Conservation (phyloP, 306 rosid genomes). For the Inga laurina region DNA sequence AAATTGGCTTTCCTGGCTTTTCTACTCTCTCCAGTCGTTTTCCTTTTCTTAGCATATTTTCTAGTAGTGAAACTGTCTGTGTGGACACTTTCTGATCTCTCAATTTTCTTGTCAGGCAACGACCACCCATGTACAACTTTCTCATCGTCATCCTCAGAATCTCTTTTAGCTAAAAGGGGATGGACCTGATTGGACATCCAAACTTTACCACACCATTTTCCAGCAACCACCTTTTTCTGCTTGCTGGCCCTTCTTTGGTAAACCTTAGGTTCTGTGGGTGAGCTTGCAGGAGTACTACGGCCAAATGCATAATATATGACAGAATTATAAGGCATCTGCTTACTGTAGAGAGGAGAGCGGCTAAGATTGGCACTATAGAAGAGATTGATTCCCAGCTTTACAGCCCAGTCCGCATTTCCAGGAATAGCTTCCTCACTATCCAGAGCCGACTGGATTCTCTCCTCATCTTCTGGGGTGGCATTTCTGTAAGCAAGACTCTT, state of each 20-base stretch:
- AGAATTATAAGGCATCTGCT: conserved; percentile 98
- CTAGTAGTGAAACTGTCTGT: conserved; percentile 44
- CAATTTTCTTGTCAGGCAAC: conserved; percentile 56
- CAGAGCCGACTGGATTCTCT: conserved; percentile 80
- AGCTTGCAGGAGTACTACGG: conserved; percentile 61
- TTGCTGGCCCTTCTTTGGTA: conserved; percentile 69
- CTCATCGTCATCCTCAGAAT: conserved; percentile 59
- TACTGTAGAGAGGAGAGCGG: conserved; percentile 90
- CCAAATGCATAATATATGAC: conserved; percentile 93
- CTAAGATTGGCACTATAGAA: conserved; percentile 93
- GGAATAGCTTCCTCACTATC: conserved; percentile 89
- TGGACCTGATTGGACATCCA: conserved; percentile 99
- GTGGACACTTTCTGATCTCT: conserved; percentile 47
- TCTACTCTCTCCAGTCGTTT: conserved; percentile 42
- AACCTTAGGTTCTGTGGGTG: conserved; percentile 57
- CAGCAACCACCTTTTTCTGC: conserved; percentile 86
- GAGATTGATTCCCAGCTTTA: conserved; percentile 96
- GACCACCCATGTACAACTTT: conserved; percentile 47
- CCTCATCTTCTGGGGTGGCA: conserved; percentile 76
- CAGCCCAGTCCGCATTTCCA: conserved; percentile 96
- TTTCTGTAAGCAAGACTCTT: conserved; percentile 59
- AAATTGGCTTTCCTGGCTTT: conserved; percentile 57
- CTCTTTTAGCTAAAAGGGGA: conserved; percentile 72
- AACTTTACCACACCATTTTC: conserved; percentile 99
- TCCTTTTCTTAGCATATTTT: conserved; percentile 79